Base-by-base conservation (phyloP, 2,329 filamentous ascomycete species). In the Monilinia fructigena region DNA sequence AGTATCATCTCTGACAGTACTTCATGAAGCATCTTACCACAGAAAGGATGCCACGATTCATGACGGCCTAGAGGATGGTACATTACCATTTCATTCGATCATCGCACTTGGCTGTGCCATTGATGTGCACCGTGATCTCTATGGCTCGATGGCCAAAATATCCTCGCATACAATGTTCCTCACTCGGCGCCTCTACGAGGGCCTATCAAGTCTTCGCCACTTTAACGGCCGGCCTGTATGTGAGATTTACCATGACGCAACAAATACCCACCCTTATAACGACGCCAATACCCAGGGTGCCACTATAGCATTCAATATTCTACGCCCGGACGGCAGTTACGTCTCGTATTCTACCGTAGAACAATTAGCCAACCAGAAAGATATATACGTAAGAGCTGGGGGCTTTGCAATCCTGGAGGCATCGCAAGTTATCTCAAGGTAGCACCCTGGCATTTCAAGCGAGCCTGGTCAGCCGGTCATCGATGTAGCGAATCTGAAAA, bases 331-430 rank as follows among this genome's bases (percentile, higher is more conserved):
- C 6, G 90, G 91, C 0, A 83, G 83, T 38, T 97, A 91, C 87
- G 76, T 94, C 61, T 90, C 91, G 69, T 87, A 93, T 68, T 82
- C 86, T 14, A 92, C 96, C 73, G 87, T 97, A 14, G 93, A 97
- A 75, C 95, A 94, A 76, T 81, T 97, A 23, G 90, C 93, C 2
- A 83, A 85, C 10, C 80, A 95, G n/a, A 91, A 89, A 71, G 84
- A 85, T 58, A 90, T 98, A 53, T 92, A 96, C 74, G 80, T 98
- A 23, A 86, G 94, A 40, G 96, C 92, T 0, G 94, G 94, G 90
- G 92, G 0, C 82, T 97, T 1, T 98, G 94, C 78, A 97, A 97
- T 72, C 93, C 94, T 0, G 94, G 93, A 16, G 92, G 93, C 0
- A 86, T 96, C 63, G 89, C 92, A 8, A 82, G 82, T 2, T 86